These are phyloP conservation scores for Spergularia marina DNA, from an alignment of 148 eudicot species.

Conservation along the genomic window DNA sequence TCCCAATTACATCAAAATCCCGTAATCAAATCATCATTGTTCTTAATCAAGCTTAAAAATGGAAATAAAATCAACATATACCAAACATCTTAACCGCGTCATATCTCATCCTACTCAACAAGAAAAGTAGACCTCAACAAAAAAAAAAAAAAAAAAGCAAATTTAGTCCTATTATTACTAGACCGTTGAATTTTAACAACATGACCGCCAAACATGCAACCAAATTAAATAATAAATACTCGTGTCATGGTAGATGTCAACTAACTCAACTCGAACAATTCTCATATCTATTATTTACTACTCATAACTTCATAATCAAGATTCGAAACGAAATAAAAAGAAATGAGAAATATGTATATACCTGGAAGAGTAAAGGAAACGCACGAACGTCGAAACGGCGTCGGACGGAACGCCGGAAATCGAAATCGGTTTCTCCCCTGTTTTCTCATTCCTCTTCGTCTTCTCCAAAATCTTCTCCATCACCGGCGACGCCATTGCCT, in stretches of 20 bases:
- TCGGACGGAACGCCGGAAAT: conserved; percentile 74
- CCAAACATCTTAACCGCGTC: too few species aligned
- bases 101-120: too few species aligned
- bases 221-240: background rate
- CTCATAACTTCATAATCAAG: background rate
- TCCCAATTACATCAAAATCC: too few species aligned
- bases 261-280: too few species aligned
- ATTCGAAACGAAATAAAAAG: background rate
- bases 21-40: too few species aligned
- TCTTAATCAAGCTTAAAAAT: too few species aligned
- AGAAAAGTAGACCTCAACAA: too few species aligned
- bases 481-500: conserved; percentile 79
- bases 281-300: too few species aligned
- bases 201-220: background rate
- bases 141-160: background rate
- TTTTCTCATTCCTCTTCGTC: conserved; percentile 44
- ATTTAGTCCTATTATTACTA: background rate
- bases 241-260: too few species aligned
- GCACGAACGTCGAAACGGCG: conserved; percentile 62
- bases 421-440: conserved; percentile 43
- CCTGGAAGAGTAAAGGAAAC: conserved; percentile 60
- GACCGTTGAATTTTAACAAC: background rate
- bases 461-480: conserved; percentile 49
- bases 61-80: too few species aligned
- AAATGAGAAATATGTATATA: conserved; percentile 1